Evolutionary conservation across 768 basidiomycete species (phyloP), one percentile per base, ranked within the genome.

Genomic region (Pluteus cervinus): DNA sequence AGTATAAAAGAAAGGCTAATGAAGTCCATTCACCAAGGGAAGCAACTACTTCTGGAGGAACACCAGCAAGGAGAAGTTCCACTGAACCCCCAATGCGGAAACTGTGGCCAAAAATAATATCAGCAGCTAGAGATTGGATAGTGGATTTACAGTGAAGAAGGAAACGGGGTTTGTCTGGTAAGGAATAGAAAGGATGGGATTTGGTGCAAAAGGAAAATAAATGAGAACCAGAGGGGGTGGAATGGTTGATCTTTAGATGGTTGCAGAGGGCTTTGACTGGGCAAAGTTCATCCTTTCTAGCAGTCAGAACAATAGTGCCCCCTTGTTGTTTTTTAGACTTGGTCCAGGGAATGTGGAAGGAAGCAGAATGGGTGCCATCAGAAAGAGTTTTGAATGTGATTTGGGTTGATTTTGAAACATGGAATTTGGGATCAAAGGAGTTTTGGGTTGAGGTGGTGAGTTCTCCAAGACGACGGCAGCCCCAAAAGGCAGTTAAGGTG

Each of bases 81-180:
- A 58, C 53, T 1, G 60, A 51, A 7, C 61, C 60, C 0, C 63
- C 61, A 36, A 65, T 65, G 10, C 54, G 45, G 36, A 63, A 63
- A 32, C 51, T 50, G 36, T 66, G 59, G 1, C 60, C 63, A 1
- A 36, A 17, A 7, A 54, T 34, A 8, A 17, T 20, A 1, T 35
- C 39, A 2, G 58, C 42, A 6, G 28, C 20, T 3, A 29, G 20
- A 1, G 16, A 2, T 3, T n/a, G n/a, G 49, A 47, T 51, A 29
- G 51, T 41, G 5, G 30, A 18, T 1, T 42, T 42, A 41, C 51
- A 54, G 16, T 23, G 26, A 1, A 10, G 5, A 3, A 53, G 36
- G 25, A 52, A 52, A 3, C 24, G 32, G n/a, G 33, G 21, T 26
- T 44, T 45, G 15, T 43, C 35, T 3, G 35, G 24, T 4, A 40